These are phyloP conservation scores for Dendrobium officinale DNA, from an alignment of 106 monocot species.

Conservation along the genomic window DNA sequence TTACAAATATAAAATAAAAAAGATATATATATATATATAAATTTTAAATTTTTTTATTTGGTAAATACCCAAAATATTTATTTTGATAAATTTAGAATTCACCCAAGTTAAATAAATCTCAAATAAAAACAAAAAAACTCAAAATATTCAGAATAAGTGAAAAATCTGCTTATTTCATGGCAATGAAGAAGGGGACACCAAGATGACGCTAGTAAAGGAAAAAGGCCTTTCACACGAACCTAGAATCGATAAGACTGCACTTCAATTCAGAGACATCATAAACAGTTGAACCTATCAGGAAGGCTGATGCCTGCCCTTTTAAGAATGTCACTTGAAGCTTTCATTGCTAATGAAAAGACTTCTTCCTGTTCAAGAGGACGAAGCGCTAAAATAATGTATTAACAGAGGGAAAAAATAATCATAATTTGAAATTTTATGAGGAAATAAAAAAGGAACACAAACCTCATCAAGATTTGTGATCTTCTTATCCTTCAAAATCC, in stretches of 20 bases:
- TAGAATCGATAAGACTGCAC: neutral
- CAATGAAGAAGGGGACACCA: no score
- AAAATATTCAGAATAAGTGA: no score
- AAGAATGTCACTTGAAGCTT: slow-evolving; percentile 38
- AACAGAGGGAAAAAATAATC: neutral
- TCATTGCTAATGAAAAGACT: slow-evolving; percentile 35
- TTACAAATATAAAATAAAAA: no score
- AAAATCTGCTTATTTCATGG: no score
- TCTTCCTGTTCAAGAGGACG: slow-evolving; percentile 37
- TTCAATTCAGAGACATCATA: slow-evolving; percentile 12
- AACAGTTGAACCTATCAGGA: slow-evolving; percentile 47
- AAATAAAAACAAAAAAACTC: no score
- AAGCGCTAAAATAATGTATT: neutral
- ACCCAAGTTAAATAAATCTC: no score
- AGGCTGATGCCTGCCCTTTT: slow-evolving; percentile 57
- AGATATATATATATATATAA: no score
- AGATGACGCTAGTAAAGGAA: no score
- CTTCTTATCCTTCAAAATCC: slow-evolving; percentile 76
- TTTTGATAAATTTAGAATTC: no score
- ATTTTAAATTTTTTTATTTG: no score
- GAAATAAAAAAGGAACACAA: neutral
- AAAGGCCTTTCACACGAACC: no score
- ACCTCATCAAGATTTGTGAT: slow-evolving; percentile 78
- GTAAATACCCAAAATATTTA: no score
- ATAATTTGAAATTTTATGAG: neutral